Conservation (phyloP, 371 early-diverging fungal species). For the Circinella umbellata region DNA sequence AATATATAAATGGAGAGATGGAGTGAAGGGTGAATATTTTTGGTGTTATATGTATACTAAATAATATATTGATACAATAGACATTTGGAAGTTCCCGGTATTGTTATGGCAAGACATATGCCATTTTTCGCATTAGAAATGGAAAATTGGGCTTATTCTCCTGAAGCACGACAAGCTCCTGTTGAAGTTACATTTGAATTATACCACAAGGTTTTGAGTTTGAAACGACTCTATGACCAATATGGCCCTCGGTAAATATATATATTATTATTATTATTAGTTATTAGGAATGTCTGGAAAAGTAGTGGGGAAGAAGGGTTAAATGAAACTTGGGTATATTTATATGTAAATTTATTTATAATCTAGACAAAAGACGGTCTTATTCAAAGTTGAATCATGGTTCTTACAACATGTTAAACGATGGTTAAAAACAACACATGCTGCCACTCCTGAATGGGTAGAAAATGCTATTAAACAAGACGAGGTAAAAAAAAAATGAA, state of each 20-base stretch:
- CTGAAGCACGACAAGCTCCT: slow-evolving; percentile 47
- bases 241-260: slow-evolving; percentile 48
- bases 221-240: slow-evolving; percentile 55
- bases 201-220: slow-evolving; percentile 53
- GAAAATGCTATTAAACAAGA: slow-evolving; percentile 67
- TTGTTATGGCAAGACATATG: slow-evolving; percentile 58
- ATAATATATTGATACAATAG: slow-evolving; percentile 8
- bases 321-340: no score
- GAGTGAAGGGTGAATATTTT: neutral
- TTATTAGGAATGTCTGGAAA: no score
- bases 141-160: slow-evolving; percentile 55
- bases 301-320: no score
- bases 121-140: slow-evolving; percentile 59
- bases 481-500: slow-evolving; percentile 42
- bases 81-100: slow-evolving; percentile 40
- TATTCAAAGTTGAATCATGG: slow-evolving; percentile 71
- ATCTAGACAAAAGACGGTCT: slow-evolving; percentile 41
- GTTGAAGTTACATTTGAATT: slow-evolving; percentile 56
- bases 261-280: no score
- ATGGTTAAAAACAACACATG: slow-evolving; percentile 61
- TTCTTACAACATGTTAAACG: slow-evolving; percentile 65
- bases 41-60: neutral
- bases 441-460: slow-evolving; percentile 66
- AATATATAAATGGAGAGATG: neutral
- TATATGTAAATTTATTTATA: no score